These are phyloP conservation scores for Magnusiomyces clavatus DNA, from an alignment of 1,139 yeast genomes.

Conservation along the genomic window DNA sequence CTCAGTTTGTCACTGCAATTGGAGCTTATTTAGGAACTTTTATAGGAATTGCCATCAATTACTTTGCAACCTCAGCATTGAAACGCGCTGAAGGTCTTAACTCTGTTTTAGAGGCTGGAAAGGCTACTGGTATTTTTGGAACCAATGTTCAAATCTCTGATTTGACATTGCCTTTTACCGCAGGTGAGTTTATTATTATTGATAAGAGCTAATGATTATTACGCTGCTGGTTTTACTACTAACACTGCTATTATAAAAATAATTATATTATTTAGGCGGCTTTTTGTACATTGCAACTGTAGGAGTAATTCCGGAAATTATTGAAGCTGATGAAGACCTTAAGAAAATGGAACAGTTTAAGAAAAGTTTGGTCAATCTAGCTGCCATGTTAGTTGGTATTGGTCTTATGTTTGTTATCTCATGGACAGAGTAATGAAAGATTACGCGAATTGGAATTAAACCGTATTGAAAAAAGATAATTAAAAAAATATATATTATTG, in stretches of 20 bases:
- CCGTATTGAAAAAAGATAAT: too few relatives aligned
- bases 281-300: conserved; percentile 59
- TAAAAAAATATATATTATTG: too few relatives aligned
- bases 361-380: conserved; percentile 37
- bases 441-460: too few relatives aligned
- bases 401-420: conserved; percentile 45
- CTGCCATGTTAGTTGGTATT: conserved; percentile 42
- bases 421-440: conserved; percentile 36
- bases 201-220: not conserved
- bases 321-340: conserved; percentile 37
- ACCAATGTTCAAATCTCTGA: conserved; percentile 44
- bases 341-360: conserved; percentile 31
- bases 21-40: conserved; percentile 61
- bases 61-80: conserved; percentile 23
- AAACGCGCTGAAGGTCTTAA: conserved; percentile 5
- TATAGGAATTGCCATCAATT: conserved; percentile 47
- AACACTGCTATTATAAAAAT: not conserved
- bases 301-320: conserved; percentile 56
- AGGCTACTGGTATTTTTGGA: conserved; percentile 39
- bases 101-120: conserved; percentile 9
- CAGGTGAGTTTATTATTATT: conserved; percentile 35
- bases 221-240: not conserved
- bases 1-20: conserved; percentile 53
- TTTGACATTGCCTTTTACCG: conserved; percentile 57
- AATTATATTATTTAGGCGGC: conserved; percentile 27